Base-by-base conservation (phyloP, 768 basidiomycete species). In the Amanita rimosa region DNA sequence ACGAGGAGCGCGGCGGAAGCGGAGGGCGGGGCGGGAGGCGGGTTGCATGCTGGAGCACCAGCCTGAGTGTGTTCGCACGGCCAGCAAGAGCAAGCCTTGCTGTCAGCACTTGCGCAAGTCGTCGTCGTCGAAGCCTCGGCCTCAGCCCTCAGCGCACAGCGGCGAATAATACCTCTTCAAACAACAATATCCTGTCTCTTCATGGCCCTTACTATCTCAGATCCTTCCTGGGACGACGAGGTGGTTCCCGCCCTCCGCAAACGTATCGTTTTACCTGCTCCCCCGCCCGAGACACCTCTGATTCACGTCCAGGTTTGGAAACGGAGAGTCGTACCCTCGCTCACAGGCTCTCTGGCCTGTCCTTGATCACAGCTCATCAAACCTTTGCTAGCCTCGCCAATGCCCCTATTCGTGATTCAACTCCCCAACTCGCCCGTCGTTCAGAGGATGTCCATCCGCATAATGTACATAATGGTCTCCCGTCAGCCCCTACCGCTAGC, bases 231-330 rank as follows among this genome's bases (percentile, higher is more conserved):
- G 85, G 87, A 88, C 62, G 85, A 87, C 59, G 77, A 77, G 31
- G 86, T 90, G 49, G 88, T 90, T 26, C 88, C 87, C 48, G 73
- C 83, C 35, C 70, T 90, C 33, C 75, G 87, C 56, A 85, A 88
- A 72, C 75, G 85, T 89, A 68, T 58, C 76, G 70, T 40, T 39
- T 53, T 49, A 22, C 39, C 35, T 45, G 14, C 31, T 13, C 11
- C 31, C 26, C 13, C 44, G 22, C 13, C 46, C 31, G 14, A 37
- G 47, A 49, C 47, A 49, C 27, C 51, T 48, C 52, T 48, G 19
- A 51, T 52, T 34, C 35, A 35, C 46, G 51, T 52, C 11, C 57
- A 92, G 89, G 89, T 49, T 76, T 92, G 16, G 80, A 91, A 65
- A 74, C 69, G 52, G 89, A 92, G 68, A 88, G 86, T 57, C 74